Conservation (phyloP, 1,284 basidiomycete genomes). For the Sporisorium iseilematis-ciliati region DNA sequence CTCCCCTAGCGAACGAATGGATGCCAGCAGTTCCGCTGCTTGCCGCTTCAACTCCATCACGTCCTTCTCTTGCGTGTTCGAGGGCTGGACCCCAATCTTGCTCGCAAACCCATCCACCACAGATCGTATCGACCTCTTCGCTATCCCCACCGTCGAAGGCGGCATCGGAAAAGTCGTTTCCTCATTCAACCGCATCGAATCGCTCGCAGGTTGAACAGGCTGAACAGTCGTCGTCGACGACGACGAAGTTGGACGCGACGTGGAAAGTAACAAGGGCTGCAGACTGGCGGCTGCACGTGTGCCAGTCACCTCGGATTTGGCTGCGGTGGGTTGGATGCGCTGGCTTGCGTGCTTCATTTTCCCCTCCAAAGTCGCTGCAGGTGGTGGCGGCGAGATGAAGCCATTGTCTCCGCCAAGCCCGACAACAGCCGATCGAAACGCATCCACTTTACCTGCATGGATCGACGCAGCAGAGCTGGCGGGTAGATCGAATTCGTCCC, state of each 20-base stretch:
- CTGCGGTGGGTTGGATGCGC: neutral
- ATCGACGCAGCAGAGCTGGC: constrained; percentile 24
- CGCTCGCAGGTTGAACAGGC: neutral
- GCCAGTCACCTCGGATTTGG: neutral
- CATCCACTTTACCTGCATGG: constrained; percentile 11
- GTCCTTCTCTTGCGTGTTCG: no score
- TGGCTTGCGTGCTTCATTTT: neutral
- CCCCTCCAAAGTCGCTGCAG: neutral
- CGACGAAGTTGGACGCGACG: constrained; percentile 29
- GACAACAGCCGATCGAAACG: constrained; percentile 11
- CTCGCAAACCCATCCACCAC: no score
- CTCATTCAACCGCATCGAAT: constrained; percentile 28
- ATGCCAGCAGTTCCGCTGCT: constrained; percentile 22
- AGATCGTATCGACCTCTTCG: neutral
- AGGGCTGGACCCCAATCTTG: no score
- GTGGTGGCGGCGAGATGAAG: constrained; percentile 14
- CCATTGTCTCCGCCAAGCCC: neutral
- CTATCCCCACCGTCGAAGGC: constrained; percentile 3
- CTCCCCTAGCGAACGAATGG: constrained; percentile 22
- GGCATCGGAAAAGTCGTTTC: constrained; percentile 30
- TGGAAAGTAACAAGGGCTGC: constrained; percentile 26
- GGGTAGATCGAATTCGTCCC: constrained; percentile 8
- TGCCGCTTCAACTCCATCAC: constrained; percentile 26
- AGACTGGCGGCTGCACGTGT: constrained; percentile 14
- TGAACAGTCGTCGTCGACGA: constrained; percentile 22